Conservation (phyloP, 208 protist species). For the Leishmania arabica region DNA sequence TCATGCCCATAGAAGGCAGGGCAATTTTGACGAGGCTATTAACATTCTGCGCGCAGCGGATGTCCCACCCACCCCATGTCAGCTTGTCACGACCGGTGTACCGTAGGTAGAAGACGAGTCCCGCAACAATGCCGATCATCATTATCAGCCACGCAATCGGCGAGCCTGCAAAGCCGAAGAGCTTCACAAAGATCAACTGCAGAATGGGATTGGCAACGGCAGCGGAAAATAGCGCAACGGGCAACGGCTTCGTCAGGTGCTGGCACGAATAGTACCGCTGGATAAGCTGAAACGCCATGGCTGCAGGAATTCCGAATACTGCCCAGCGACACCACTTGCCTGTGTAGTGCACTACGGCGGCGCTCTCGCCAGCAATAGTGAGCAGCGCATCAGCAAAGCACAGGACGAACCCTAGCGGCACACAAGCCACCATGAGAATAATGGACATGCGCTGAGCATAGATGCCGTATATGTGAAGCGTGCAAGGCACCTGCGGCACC, state of each 20-base stretch:
- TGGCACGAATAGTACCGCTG: constrained; percentile 89
- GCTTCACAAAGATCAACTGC: constrained; percentile 61
- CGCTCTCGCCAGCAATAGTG: constrained; percentile 41
- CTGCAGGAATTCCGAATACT: constrained; percentile 65
- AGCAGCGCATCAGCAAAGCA: constrained; percentile 63
- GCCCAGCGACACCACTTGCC: constrained; percentile 69
- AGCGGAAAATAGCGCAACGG: constrained; percentile 58
- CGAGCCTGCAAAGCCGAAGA: constrained; percentile 78
- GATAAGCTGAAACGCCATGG: constrained; percentile 66
- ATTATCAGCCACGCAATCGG: constrained; percentile 80
- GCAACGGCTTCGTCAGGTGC: constrained; percentile 69
- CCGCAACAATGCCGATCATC: constrained; percentile 47
- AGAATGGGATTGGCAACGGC: constrained; percentile 68
- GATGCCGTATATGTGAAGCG: constrained; percentile 79
- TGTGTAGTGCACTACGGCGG: constrained; percentile 64
- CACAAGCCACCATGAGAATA: constrained; percentile 65
- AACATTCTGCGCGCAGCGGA: constrained; percentile 53
- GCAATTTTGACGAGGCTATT: constrained; percentile 56
- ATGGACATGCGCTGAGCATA: constrained; percentile 84
- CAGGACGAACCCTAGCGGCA: constrained; percentile 75
- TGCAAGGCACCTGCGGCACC: constrained; percentile 9
- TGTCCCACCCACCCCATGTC: constrained; percentile 79
- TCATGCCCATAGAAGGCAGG: constrained; percentile 85
- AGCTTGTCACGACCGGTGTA: constrained; percentile 58
- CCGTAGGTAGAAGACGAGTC: constrained; percentile 53